A percentile compares a stretch with the other conserved stretches of the same genome.
phyloP scores from a whole-genome alignment of 306 rosid species.

The Benincasa hispida region DNA sequence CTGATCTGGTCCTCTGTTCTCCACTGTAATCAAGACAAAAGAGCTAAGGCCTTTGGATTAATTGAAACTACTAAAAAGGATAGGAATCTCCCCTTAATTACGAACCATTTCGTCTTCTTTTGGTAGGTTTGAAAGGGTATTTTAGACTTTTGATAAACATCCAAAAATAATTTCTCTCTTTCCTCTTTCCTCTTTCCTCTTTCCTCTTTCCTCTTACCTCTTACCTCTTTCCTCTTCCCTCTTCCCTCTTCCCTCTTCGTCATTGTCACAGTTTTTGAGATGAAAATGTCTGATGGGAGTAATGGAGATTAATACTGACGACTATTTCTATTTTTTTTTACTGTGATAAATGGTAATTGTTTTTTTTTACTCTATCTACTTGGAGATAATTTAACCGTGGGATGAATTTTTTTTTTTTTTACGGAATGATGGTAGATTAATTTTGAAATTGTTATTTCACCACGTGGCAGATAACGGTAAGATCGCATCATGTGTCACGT shows the following conservation, averaged over 20 bases:
- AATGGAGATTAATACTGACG: background rate
- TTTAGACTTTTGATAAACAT: background rate
- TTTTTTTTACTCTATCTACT: background rate
- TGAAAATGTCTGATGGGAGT: background rate
- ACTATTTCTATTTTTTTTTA: background rate
- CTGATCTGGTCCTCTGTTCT: conserved; percentile 5
- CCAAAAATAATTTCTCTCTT: background rate
- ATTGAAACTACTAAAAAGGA: background rate
- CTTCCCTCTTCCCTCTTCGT: background rate
- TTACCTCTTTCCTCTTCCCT: too few species aligned
- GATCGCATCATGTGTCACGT: background rate
- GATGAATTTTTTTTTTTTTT: background rate
- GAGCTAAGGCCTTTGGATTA: background rate
- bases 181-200: background rate
- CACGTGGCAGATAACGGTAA: background rate
- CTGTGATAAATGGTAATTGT: background rate
- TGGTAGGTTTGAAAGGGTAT: background rate
- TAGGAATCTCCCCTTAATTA: background rate
- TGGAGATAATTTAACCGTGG: background rate
- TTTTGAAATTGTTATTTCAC: background rate
- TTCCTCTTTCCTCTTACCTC: too few species aligned
- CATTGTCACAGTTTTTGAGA: background rate
- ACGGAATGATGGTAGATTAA: background rate
- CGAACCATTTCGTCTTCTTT: background rate
- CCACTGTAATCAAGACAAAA: conserved; percentile 4